These are phyloP conservation scores for Macrophomina tecta DNA, from an alignment of 2,329 filamentous ascomycete species.

Conservation along the genomic window DNA sequence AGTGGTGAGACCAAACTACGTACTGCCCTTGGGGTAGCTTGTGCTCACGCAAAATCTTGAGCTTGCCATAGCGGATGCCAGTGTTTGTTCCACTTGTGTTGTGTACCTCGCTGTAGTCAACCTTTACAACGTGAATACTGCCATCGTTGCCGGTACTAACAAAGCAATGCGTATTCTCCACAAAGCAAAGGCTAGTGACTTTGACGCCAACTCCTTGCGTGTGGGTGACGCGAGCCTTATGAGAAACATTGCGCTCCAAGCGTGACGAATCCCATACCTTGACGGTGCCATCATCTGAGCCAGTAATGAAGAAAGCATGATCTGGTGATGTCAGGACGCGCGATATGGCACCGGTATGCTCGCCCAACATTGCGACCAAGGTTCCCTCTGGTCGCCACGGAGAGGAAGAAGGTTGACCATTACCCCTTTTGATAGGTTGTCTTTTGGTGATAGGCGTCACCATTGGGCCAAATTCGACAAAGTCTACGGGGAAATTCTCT, in stretches of 20 bases:
- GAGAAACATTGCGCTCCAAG: conserved; percentile 87
- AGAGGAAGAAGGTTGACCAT: conserved; percentile 59
- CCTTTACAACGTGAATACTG: conserved; percentile 85
- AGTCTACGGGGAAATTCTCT: conserved; percentile 65
- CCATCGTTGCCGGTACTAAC: conserved; percentile 90
- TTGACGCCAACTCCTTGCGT: conserved; percentile 70
- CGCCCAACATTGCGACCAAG: conserved; percentile 85
- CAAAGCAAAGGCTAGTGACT: conserved; percentile 84
- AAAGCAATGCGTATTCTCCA: conserved; percentile 94
- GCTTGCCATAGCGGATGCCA: conserved; percentile 72
- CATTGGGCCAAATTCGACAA: conserved; percentile 76
- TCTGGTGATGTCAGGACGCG: conserved; percentile 84
- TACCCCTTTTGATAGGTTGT: conserved; percentile 60
- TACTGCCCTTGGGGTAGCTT: conserved; percentile 76
- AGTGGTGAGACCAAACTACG: conserved; percentile 91
- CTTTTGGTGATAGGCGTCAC: conserved; percentile 70
- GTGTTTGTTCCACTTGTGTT: conserved; percentile 55
- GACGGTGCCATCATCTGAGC: conserved; percentile 86
- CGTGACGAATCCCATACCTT: conserved; percentile 93
- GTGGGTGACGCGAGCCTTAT: conserved; percentile 86
- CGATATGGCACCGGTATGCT: conserved; percentile 83
- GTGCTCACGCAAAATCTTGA: conserved; percentile 74
- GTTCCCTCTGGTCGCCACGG: conserved; percentile 85
- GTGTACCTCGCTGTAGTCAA: conserved; percentile 67
- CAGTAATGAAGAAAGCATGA: conserved; percentile 93